A percentile compares a stretch with the other conserved stretches of the same genome.
These are phyloP conservation scores for Oryza glaberrima DNA, from an alignment of 176 grass and related monocot genomes.

Conservation along the genomic window DNA sequence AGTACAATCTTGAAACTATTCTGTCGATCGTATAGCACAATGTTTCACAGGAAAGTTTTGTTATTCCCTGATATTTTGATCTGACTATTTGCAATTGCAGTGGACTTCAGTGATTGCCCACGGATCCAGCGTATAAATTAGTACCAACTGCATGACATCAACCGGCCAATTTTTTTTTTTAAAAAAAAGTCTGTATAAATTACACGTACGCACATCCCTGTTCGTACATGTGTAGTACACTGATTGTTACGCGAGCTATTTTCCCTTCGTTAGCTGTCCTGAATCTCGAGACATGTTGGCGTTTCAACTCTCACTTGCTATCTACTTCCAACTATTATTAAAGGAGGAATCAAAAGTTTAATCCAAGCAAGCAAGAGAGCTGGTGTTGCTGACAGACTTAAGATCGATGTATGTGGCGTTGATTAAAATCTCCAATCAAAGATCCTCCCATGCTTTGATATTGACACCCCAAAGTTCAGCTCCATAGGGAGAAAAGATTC, in stretches of 20 bases:
- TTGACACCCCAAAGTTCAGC: not conserved
- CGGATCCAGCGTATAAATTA: not conserved
- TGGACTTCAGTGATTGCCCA: constrained; percentile 3
- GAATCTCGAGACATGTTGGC: constrained; percentile 36
- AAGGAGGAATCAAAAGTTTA: constrained; percentile 11
- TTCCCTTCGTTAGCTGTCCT: constrained; percentile 24
- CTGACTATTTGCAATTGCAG: constrained; percentile 37
- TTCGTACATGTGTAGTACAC: constrained; percentile 24
- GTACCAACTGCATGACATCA: constrained; percentile 3
- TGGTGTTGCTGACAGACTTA: constrained; percentile 16
- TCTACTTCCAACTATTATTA: not conserved
- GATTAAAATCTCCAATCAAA: not conserved
- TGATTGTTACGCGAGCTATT: not conserved
- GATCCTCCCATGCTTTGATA: not conserved
- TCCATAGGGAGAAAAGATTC: constrained; percentile 12
- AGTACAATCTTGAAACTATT: not conserved
- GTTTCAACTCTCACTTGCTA: constrained; percentile 26
- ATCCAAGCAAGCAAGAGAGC: constrained; percentile 10
- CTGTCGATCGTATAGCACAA: not conserved
- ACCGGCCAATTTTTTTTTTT: not conserved
- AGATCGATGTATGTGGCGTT: not conserved
- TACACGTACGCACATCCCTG: not conserved
- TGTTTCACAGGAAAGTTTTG: not conserved
- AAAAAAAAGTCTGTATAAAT: not conserved
- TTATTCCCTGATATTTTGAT: constrained; percentile 8